A percentile compares a stretch with the other conserved stretches of the same genome.
Evolutionary conservation across 345 rosid genomes (phyloP).

Genomic region (Camelina hispida): DNA sequence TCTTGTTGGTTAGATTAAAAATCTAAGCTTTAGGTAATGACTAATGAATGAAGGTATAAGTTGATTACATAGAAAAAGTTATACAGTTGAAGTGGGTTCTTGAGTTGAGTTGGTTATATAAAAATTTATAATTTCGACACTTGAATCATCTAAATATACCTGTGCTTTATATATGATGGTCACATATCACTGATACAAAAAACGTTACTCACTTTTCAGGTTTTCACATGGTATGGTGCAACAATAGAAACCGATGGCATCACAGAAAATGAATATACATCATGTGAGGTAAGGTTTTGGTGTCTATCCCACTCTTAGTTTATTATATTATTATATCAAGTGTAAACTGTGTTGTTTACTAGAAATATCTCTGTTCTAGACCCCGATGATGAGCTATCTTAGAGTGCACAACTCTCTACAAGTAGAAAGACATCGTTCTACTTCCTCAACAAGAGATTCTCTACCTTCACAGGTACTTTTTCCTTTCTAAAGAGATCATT

Average conservation of each 20-base stretch:
- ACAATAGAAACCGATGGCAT: constrained; percentile 72
- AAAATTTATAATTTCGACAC: too few species aligned
- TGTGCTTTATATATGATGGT: neutral
- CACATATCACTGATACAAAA: neutral
- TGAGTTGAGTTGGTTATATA: neutral
- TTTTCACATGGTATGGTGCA: constrained; percentile 84
- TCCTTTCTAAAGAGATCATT: neutral
- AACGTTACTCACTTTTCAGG: constrained; percentile 44
- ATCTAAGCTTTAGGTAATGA: neutral
- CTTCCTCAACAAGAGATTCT: constrained; percentile 28
- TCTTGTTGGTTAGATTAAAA: neutral
- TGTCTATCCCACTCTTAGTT: neutral
- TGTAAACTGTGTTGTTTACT: neutral
- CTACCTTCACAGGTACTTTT: constrained; percentile 54
- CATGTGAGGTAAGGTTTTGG: constrained; percentile 59
- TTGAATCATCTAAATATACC: too few species aligned
- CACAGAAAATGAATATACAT: constrained; percentile 63
- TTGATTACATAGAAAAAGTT: neutral
- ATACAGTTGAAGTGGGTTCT: neutral
- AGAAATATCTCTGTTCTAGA: constrained; percentile 44
- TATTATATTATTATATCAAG: neutral
- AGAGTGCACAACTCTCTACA: constrained; percentile 66
- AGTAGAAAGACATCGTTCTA: constrained; percentile 56
- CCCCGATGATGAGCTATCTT: constrained; percentile 80
- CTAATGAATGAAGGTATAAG: neutral